Evolutionary conservation across 169 alveolate genomes (phyloP).

Genomic region (Plasmodium vivax): DNA sequence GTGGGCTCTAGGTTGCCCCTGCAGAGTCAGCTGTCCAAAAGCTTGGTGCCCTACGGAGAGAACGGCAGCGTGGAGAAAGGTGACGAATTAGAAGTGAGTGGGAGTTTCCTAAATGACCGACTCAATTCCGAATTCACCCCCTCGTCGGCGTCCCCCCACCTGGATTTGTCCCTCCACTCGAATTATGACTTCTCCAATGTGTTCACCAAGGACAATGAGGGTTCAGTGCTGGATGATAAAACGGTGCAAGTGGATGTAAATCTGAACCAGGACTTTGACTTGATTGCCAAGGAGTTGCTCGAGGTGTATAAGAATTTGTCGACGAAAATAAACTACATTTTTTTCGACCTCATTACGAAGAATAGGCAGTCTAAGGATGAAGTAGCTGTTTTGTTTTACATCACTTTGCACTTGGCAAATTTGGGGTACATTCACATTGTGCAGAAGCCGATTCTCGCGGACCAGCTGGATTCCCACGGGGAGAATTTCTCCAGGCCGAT

Average conservation of each 20-base stretch:
- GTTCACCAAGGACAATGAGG: slow-evolving; percentile 54
- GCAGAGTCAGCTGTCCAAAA: slow-evolving; percentile 67
- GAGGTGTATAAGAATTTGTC: slow-evolving; percentile 65
- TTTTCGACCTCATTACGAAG: slow-evolving; percentile 62
- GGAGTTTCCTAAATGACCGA: slow-evolving; percentile 22
- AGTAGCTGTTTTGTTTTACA: slow-evolving; percentile 49
- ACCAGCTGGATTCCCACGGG: slow-evolving; percentile 20
- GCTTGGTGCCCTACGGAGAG: slow-evolving; percentile 20
- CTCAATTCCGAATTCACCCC: slow-evolving; percentile 54
- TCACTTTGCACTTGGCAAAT: slow-evolving; percentile 72
- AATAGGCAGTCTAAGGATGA: slow-evolving; percentile 52
- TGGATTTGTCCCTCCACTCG: slow-evolving; percentile 6
- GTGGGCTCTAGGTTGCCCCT: slow-evolving; percentile 36
- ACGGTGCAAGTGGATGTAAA: slow-evolving; percentile 16
- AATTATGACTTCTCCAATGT: slow-evolving; percentile 39
- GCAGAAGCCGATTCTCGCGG: slow-evolving; percentile 71
- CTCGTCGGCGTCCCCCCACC: slow-evolving; percentile 13
- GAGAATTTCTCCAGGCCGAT: slow-evolving; percentile 63
- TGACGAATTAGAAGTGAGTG: slow-evolving; percentile 15
- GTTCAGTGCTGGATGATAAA: slow-evolving; percentile 53
- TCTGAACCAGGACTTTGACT: slow-evolving; percentile 66
- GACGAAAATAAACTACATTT: slow-evolving; percentile 53
- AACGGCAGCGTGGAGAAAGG: slow-evolving; percentile 6
- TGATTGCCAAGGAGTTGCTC: slow-evolving; percentile 53
- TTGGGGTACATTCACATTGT: slow-evolving; percentile 45